Evolutionary conservation across 768 basidiomycete species (phyloP), one percentile per base, ranked within the genome.

Genomic region (Aureoboletus auriporus): DNA sequence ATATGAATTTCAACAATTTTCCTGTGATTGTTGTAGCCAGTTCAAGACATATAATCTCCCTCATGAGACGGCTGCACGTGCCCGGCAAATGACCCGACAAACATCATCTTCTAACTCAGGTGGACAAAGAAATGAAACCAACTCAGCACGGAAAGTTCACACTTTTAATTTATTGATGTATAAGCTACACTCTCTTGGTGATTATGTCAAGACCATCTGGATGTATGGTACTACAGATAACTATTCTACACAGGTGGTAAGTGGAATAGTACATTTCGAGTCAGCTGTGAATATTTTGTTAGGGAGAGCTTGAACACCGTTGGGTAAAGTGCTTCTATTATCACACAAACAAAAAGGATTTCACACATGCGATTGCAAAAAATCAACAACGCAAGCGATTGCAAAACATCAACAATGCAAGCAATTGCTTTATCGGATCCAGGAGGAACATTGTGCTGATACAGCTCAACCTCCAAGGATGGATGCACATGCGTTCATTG

Each of bases 171-270:
- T 61, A 23, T 41, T 17, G 0, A 57, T 51, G 0, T 63, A 59
- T 46, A 61, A 61, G 17, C 27, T 51, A 1, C 60, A 63, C 14
- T 14, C 58, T 0, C 47, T 63, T 0, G 51, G 51, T 3, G 47
- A 63, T 17, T 62, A 61, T 33, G 43, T 52, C 1, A 16, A 33
- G 14, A 16, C 45, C 1, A 62, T 50, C 17, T 49, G 42, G 49
- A 38, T 6, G 35, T 60, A n/a, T n/a, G 60, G 38, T 1, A 49
- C 43, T 2, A 44, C 37, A 44, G 60, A 76, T 39, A 60, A 57
- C 2, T 74, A 69, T 46, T 66, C 68, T 0, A 74, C 70, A 2
- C 65, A 71, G 23, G 38, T 59, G 8, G 73, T 75, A 39, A 6
- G 58, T 34, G n/a, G n/a, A n/a, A n/a, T n/a, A n/a, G n/a, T n/a